Conservation (phyloP, 108 stramenopile genomes). For the Nitzschia inconspicua region DNA sequence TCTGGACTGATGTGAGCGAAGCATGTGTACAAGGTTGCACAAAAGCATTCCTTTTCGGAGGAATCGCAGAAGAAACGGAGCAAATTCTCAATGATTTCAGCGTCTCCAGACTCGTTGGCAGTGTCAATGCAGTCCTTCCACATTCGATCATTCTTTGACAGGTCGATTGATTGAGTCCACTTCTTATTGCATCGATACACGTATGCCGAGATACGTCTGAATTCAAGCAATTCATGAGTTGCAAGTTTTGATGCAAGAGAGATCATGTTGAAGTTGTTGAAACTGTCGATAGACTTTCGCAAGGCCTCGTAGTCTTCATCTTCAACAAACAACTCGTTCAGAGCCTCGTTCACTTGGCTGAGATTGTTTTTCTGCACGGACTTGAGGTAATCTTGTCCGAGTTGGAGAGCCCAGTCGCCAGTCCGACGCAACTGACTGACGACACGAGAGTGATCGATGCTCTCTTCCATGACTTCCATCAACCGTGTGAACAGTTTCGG, state of each 20-base stretch:
- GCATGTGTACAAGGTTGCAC: constrained; percentile 96
- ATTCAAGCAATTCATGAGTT: constrained; percentile 98
- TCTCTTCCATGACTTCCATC: constrained; percentile 92
- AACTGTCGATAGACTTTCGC: constrained; percentile 93
- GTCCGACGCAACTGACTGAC: constrained; percentile 94
- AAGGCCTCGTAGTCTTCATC: constrained; percentile 98
- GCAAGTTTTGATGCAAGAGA: constrained; percentile 95
- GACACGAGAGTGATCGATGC: constrained; percentile 95
- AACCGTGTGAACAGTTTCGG: constrained; percentile 90
- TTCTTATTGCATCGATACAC: constrained; percentile 98
- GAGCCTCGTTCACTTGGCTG: constrained; percentile 97
- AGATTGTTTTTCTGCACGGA: constrained; percentile 95
- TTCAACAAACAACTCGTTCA: constrained; percentile 96
- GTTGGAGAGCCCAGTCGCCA: constrained; percentile 91
- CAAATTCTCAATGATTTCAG: constrained; percentile 91
- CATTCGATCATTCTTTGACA: constrained; percentile 98
- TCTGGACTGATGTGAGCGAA: constrained; percentile 96
- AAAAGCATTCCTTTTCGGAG: constrained; percentile 98
- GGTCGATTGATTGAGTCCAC: constrained; percentile 91
- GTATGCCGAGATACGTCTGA: constrained; percentile 98
- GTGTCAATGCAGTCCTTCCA: constrained; percentile 99
- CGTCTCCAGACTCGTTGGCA: constrained; percentile 91
- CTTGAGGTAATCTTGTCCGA: constrained; percentile 94
- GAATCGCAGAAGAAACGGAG: constrained; percentile 98
- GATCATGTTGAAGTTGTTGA: constrained; percentile 99